Percentiles rank a stretch among this genome's conserved stretches.
Conservation (phyloP, 2,329 filamentous ascomycete genomes). For the Talaromyces sp. region DNA sequence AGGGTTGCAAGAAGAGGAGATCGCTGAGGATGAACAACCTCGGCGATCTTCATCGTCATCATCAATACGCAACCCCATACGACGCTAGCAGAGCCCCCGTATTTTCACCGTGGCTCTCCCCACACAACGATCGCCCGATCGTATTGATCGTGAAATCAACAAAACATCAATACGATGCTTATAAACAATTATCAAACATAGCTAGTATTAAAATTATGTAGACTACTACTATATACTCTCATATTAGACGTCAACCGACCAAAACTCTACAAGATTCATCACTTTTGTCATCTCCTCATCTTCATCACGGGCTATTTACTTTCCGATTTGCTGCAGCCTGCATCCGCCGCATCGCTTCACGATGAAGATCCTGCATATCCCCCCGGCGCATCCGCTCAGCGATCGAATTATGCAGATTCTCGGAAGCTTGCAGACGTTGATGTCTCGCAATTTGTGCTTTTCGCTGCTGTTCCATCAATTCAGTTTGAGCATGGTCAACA, state of each 20-base stretch:
- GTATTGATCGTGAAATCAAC: neutral
- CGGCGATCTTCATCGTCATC: neutral
- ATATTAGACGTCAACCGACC: neutral
- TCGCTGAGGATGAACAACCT: neutral
- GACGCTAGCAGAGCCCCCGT: neutral
- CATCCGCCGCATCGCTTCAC: constrained; percentile 76
- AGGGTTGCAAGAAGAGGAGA: neutral
- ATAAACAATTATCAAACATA: too few relatives aligned
- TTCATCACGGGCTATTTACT: constrained; percentile 3
- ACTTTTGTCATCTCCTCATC: neutral
- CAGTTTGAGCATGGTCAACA: constrained; percentile 37
- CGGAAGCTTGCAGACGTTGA: constrained; percentile 56
- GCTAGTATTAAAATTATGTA: neutral
- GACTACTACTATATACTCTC: neutral
- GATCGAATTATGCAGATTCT: constrained; percentile 60
- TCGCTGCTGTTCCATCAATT: constrained; percentile 60
- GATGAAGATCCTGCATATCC: constrained; percentile 71
- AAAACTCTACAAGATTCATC: neutral
- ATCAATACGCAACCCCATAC: neutral
- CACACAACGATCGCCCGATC: neutral
- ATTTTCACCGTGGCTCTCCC: neutral
- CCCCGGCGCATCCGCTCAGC: constrained; percentile 74
- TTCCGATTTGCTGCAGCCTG: constrained; percentile 56
- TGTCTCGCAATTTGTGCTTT: constrained; percentile 59
- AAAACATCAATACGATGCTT: neutral